These are phyloP conservation scores for Geotrichum carabidarum DNA, from an alignment of 1,139 yeast genomes.

Conservation along the genomic window DNA sequence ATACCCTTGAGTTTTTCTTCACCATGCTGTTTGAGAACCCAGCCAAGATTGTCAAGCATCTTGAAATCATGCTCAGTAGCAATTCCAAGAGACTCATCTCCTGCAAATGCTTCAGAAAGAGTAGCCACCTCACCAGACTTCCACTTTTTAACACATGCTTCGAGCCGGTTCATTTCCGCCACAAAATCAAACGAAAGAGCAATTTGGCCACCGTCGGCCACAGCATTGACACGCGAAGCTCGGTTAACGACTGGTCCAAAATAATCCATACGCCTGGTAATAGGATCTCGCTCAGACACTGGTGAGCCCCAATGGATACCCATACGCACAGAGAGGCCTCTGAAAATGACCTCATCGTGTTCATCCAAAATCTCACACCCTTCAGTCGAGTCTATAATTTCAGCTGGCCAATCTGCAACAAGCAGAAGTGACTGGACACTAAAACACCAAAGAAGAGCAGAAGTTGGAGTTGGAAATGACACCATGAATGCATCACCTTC, in stretches of 20 bases:
- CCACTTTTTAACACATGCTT: slow-evolving; percentile 49
- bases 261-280: slow-evolving; percentile 95
- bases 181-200: slow-evolving; percentile 78
- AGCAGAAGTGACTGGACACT: slow-evolving; percentile 81
- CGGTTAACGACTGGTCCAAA: slow-evolving; percentile 98
- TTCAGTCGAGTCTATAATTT: slow-evolving; percentile 76
- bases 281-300: slow-evolving; percentile 90
- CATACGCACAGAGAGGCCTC: slow-evolving; percentile 94
- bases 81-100: slow-evolving; percentile 52
- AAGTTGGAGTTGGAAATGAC: slow-evolving; percentile 89
- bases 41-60: slow-evolving; percentile 64
- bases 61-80: slow-evolving; percentile 63
- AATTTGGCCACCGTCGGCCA: slow-evolving; percentile 98
- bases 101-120: slow-evolving; percentile 59
- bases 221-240: slow-evolving; percentile 87
- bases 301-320: slow-evolving; percentile 98
- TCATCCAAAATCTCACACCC: slow-evolving; percentile 79
- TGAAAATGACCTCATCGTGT: slow-evolving; percentile 55
- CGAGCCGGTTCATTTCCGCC: slow-evolving; percentile 60
- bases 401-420: slow-evolving; percentile 93
- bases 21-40: slow-evolving; percentile 67
- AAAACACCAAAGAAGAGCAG: slow-evolving; percentile 92
- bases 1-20: slow-evolving; percentile 88
- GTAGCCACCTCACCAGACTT: slow-evolving; percentile 38
- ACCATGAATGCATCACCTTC: slow-evolving; percentile 99